These are phyloP conservation scores for Sugiyamaella smithiae DNA, from an alignment of 805 yeast genomes.

Conservation along the genomic window DNA sequence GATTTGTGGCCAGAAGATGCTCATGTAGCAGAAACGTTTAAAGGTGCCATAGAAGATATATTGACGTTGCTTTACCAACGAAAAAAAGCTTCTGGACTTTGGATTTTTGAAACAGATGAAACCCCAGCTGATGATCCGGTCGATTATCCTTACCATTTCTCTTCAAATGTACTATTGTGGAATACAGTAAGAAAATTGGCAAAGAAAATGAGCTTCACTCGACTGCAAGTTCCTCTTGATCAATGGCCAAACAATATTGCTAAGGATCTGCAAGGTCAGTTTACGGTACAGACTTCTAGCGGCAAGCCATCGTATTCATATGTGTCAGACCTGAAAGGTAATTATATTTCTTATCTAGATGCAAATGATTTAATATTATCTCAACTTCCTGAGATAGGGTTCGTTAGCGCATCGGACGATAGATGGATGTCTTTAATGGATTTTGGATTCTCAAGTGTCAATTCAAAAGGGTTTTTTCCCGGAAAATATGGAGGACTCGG, in stretches of 20 bases:
- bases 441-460: slow-evolving; percentile 1
- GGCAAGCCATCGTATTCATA: not conserved
- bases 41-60: not conserved
- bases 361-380: slow-evolving; percentile 7
- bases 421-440: slow-evolving; percentile 7
- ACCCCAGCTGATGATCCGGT: slow-evolving; percentile 10
- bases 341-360: slow-evolving; percentile 4
- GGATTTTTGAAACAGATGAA: slow-evolving; percentile 9
- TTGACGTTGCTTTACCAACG: slow-evolving; percentile 1
- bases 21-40: not conserved
- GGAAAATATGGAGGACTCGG: slow-evolving; percentile 8
- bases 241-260: not conserved
- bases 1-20: slow-evolving; percentile 3
- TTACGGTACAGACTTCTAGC: not conserved
- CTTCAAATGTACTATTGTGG: slow-evolving; percentile 7
- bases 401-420: not conserved
- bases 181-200: not conserved
- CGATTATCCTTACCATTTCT: slow-evolving; percentile 8
- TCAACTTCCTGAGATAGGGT: not conserved
- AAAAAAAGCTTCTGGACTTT: not conserved
- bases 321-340: slow-evolving; percentile 6
- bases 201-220: not conserved
- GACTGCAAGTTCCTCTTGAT: not conserved
- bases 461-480: not conserved
- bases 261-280: not conserved